These are phyloP conservation scores for Aspergillus sojae DNA, from an alignment of 2,329 filamentous ascomycete species.

Conservation along the genomic window DNA sequence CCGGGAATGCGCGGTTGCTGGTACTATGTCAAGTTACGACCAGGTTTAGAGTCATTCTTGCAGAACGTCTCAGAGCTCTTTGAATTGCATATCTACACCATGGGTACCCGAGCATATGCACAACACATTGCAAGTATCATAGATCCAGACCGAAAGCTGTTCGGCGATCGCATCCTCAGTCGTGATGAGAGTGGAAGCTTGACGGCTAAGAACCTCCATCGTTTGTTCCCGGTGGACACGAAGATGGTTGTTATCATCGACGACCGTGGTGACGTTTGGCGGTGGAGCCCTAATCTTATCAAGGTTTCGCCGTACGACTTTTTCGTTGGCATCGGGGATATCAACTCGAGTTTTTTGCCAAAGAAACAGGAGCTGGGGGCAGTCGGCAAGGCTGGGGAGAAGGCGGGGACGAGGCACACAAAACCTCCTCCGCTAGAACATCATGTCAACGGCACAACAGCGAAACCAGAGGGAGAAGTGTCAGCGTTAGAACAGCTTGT, in stretches of 20 bases:
- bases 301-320: constrained; percentile 97
- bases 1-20: constrained; percentile 76
- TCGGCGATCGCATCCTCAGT: constrained; percentile 92
- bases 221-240: constrained; percentile 92
- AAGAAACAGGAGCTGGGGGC: constrained; percentile 63
- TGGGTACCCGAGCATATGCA: constrained; percentile 97
- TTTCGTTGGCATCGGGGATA: constrained; percentile 96
- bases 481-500: constrained; percentile 73
- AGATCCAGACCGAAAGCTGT: constrained; percentile 84
- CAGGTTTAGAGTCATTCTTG: constrained; percentile 80
- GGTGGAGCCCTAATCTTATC: constrained; percentile 88
- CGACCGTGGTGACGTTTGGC: constrained; percentile 94
- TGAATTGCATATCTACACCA: constrained; percentile 97
- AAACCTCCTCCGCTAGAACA: constrained; percentile 27
- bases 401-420: constrained; percentile 28
- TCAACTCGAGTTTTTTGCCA: constrained; percentile 95
- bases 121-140: constrained; percentile 89
- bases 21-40: constrained; percentile 98
- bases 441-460: constrained; percentile 37
- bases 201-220: constrained; percentile 83
- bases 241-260: constrained; percentile 99
- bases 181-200: constrained; percentile 96
- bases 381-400: constrained; percentile 47
- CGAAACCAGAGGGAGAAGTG: constrained; percentile 31
- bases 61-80: constrained; percentile 76